phyloP scores from a whole-genome alignment of 805 yeast genomes.

The Ogataea neopini region DNA sequence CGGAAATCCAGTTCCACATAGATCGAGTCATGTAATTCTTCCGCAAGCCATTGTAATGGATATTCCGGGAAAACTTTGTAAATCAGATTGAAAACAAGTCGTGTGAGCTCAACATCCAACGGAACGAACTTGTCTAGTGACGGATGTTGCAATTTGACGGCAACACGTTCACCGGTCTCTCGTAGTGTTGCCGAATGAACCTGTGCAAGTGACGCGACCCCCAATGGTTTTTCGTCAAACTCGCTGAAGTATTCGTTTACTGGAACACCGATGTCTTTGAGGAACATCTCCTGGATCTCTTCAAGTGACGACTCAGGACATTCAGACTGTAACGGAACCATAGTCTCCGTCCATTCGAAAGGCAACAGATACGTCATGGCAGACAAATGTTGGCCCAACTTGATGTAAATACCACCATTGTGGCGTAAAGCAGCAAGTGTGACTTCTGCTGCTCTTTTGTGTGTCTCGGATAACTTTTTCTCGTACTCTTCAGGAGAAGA shows the following conservation, averaged over 20 bases:
- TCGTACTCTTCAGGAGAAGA: conserved; percentile 50
- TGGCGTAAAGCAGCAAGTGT: conserved; percentile 76
- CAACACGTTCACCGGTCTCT: conserved; percentile 64
- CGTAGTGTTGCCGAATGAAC: conserved; percentile 78
- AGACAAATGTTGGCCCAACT: conserved; percentile 90
- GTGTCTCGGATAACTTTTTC: conserved; percentile 63
- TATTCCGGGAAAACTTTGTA: conserved; percentile 87
- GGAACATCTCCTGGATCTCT: conserved; percentile 68
- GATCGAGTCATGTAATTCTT: conserved; percentile 83
- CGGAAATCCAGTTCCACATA: conserved; percentile 88
- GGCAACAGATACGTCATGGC: conserved; percentile 93
- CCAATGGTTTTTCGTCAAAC: conserved; percentile 77
- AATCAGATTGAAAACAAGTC: conserved; percentile 71
- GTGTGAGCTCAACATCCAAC: conserved; percentile 77
- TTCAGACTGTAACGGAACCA: conserved; percentile 88
- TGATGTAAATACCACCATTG: conserved; percentile 92
- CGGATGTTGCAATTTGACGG: conserved; percentile 95
- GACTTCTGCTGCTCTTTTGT: conserved; percentile 71
- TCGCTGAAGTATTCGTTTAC: conserved; percentile 65
- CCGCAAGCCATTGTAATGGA: conserved; percentile 93
- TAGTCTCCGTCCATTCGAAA: conserved; percentile 90
- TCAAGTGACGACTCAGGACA: conserved; percentile 81
- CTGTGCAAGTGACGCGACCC: conserved; percentile 95
- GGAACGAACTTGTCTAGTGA: conserved; percentile 85
- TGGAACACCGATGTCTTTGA: conserved; percentile 59